These are phyloP conservation scores for Grosmannia huntii DNA, from an alignment of 2,329 filamentous ascomycete species.

Conservation along the genomic window DNA sequence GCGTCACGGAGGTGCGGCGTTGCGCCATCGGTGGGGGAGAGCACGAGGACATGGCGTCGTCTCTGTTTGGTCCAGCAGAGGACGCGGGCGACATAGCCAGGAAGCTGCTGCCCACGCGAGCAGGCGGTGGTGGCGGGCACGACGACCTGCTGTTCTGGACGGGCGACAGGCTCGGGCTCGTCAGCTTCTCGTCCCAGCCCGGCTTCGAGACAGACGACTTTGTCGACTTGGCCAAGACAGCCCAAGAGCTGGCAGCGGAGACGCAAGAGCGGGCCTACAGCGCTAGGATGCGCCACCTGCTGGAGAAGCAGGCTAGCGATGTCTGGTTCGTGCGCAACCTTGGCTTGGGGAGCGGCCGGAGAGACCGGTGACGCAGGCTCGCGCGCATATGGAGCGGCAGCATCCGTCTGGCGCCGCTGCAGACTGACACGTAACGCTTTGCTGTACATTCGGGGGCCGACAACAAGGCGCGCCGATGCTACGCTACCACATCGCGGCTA, in stretches of 20 bases:
- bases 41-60: constrained; percentile 30
- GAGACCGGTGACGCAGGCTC: neutral
- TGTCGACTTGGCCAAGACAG: constrained; percentile 29
- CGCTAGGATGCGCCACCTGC: constrained; percentile 59
- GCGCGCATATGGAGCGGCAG: neutral
- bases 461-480: too few relatives aligned
- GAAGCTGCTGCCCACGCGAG: constrained; percentile 56
- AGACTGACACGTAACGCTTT: too few relatives aligned
- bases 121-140: constrained; percentile 18
- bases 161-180: constrained; percentile 65
- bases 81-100: constrained; percentile 61
- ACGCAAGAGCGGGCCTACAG: constrained; percentile 48
- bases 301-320: constrained; percentile 69
- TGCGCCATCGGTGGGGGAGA: constrained; percentile 27
- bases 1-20: constrained; percentile 45
- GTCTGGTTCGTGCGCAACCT: constrained; percentile 60
- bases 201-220: constrained; percentile 39
- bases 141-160: constrained; percentile 80
- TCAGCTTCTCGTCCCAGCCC: constrained; percentile 45
- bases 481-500: too few relatives aligned
- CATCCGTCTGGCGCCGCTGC: neutral
- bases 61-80: constrained; percentile 37
- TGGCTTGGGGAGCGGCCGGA: constrained; percentile 26
- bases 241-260: constrained; percentile 36
- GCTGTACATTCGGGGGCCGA: too few relatives aligned